These are phyloP conservation scores for Wallacemonas sp. DNA, from an alignment of 208 protist species.

Conservation along the genomic window DNA sequence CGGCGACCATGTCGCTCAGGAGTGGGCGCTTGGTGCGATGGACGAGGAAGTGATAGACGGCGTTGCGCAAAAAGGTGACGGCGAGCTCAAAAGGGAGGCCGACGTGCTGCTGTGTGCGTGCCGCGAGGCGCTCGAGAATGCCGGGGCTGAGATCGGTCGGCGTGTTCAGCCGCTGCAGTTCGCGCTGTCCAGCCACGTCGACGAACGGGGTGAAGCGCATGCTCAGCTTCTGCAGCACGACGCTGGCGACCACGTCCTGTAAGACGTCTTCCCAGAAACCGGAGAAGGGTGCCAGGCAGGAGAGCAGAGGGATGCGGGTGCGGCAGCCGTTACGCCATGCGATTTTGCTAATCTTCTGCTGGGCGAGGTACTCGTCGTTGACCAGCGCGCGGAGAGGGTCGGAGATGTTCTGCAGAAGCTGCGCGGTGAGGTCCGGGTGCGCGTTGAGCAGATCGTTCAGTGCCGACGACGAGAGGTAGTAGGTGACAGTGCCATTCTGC, in stretches of 20 bases:
- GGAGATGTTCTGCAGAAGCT: constrained; percentile 81
- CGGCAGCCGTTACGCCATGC: constrained; percentile 48
- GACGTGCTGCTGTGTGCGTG: constrained; percentile 28
- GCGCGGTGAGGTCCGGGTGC: constrained; percentile 70
- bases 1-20: constrained; percentile 39
- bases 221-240: constrained; percentile 50
- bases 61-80: constrained; percentile 43
- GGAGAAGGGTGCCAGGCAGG: constrained; percentile 28
- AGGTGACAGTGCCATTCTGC: constrained; percentile 71
- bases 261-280: constrained; percentile 64
- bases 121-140: constrained; percentile 5
- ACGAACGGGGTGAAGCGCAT: constrained; percentile 52
- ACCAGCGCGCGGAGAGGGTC: constrained; percentile 67
- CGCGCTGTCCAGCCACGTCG: constrained; percentile 20
- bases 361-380: constrained; percentile 56
- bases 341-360: constrained; percentile 41
- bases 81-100: constrained; percentile 38
- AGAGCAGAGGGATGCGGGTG: constrained; percentile 46
- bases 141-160: not conserved
- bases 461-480: constrained; percentile 70
- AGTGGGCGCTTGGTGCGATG: constrained; percentile 24
- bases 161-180: constrained; percentile 20
- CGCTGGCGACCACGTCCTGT: constrained; percentile 59
- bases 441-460: constrained; percentile 77
- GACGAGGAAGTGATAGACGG: constrained; percentile 65